Evolutionary conservation across 371 early-diverging fungal species (phyloP).

Genomic region (Batkoa obscura): DNA sequence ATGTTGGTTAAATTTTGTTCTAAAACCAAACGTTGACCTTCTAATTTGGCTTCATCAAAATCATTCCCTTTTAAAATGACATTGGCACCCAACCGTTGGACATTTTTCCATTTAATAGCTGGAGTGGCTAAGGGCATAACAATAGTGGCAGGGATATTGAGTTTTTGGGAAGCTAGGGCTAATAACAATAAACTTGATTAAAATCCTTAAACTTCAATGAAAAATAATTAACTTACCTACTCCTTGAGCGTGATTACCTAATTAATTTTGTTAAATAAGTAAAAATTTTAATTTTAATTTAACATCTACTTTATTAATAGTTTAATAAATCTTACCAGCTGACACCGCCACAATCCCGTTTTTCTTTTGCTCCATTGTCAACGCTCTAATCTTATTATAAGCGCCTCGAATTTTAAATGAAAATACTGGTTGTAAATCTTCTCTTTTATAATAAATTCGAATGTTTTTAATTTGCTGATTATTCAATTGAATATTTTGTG

Average conservation of each 20-base stretch:
- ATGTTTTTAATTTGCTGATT: conserved; percentile 18
- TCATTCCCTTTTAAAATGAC: conserved; percentile 76
- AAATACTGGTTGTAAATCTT: conserved; percentile 92
- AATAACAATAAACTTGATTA: conserved; percentile 11
- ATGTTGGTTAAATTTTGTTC: conserved; percentile 67
- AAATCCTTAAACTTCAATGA: too few species aligned
- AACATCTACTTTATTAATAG: not conserved
- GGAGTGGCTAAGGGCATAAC: conserved; percentile 77
- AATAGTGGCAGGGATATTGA: conserved; percentile 84
- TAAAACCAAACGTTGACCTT: conserved; percentile 47
- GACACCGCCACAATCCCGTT: conserved; percentile 89
- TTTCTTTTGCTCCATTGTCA: conserved; percentile 51
- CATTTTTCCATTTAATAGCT: conserved; percentile 71
- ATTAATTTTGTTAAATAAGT: not conserved
- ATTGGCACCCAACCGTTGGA: conserved; percentile 72
- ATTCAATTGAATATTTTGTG: conserved; percentile 18
- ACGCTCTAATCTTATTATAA: conserved; percentile 70
- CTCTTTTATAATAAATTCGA: conserved; percentile 71
- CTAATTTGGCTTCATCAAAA: conserved; percentile 82
- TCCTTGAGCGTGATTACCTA: conserved; percentile 89
- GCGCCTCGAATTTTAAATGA: conserved; percentile 95
- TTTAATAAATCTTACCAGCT: conserved; percentile 34
- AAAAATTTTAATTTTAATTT: not conserved
- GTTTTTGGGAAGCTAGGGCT: conserved; percentile 72
- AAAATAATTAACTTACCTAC: conserved; percentile 16